phyloP scores from a whole-genome alignment of 163 green algal species.

The Chlamydomonas reinhardtii region DNA sequence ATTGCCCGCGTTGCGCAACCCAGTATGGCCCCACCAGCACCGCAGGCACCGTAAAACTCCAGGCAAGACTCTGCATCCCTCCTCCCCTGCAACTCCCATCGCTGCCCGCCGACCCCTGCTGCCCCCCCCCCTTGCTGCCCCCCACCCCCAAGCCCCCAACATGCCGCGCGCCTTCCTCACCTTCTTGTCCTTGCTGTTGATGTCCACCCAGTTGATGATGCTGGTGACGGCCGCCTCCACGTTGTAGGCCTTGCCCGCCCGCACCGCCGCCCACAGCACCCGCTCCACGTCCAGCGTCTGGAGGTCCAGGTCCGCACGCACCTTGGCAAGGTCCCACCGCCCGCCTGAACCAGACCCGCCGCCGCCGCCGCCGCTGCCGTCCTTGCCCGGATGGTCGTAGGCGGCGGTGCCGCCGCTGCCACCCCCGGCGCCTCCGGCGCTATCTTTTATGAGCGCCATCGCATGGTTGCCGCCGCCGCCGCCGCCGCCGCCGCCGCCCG shows the following conservation, averaged over 20 bases:
- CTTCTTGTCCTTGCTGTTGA: constrained; percentile 19
- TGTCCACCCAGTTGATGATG: constrained; percentile 24
- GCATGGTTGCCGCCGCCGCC: neutral
- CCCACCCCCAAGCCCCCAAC: no score
- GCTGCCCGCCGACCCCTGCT: no score
- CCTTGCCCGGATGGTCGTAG: neutral
- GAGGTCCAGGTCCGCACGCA: neutral
- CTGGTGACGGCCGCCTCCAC: constrained; percentile 30
- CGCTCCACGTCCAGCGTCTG: constrained; percentile 19
- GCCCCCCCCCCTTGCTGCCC: no score
- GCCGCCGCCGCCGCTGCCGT: neutral
- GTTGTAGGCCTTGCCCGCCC: constrained; percentile 21
- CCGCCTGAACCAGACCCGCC: neutral
- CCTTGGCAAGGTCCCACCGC: neutral
- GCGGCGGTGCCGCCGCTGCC: neutral
- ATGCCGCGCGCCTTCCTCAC: neutral
- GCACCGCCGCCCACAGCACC: constrained; percentile 29
- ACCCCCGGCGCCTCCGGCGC: no score
- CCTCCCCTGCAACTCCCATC: no score
- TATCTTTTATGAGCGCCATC: neutral
- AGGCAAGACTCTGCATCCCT: no score
- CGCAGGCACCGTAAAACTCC: no score
- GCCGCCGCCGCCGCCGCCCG: neutral
- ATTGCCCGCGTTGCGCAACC: no score
- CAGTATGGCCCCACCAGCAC: no score